Base-by-base conservation (phyloP, 2,329 filamentous ascomycete species). In the Trichoderma koningiopsis region DNA sequence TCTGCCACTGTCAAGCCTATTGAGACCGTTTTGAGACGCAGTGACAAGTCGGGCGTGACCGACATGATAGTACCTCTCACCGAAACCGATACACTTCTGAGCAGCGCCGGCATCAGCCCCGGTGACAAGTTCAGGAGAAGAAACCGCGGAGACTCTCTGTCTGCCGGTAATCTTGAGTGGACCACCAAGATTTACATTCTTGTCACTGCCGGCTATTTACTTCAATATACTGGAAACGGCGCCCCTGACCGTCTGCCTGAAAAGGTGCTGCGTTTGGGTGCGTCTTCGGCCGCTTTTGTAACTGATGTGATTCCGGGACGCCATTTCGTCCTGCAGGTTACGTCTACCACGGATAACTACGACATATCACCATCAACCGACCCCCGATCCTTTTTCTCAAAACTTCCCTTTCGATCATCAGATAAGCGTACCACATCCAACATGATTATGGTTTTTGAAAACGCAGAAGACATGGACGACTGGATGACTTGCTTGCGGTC, bases 301-400 rank as follows among this genome's bases (percentile, higher is more conserved):
- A 93, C 89, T 73, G 92, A 96, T 76, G 83, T 91, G 16, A 93
- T 95, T 68, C 91, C 92, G 3, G 92, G 92, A 6, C 88, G 88
- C 70, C 92, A 94, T 75, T 94, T 91, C 88, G 92, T 95, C 6
- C 79, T 95, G 16, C 92, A 93, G 73, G 87, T 95, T 27, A 90
- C 89, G 3, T 90, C 92, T 43, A 82, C 84, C 10, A 88, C 89
- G 68, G 88, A 89, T 61, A 79, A 86, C 2, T 86, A 91, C 2
- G 86, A 91, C 40, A 87, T 87, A 33, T 81, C 78, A 1, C 76
- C 84, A 16, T 75, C 82, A 3, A 74, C 82, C 3, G 85, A 88
- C 47, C 82, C 86, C 3, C 86, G 87, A 61, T 91, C 90, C 1
- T 78, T 93, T 3, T 83, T 93, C 37, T 88, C 90, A 1, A 87